Base-by-base conservation (phyloP, 495 filamentous ascomycete species). In the Evernia prunastri region DNA sequence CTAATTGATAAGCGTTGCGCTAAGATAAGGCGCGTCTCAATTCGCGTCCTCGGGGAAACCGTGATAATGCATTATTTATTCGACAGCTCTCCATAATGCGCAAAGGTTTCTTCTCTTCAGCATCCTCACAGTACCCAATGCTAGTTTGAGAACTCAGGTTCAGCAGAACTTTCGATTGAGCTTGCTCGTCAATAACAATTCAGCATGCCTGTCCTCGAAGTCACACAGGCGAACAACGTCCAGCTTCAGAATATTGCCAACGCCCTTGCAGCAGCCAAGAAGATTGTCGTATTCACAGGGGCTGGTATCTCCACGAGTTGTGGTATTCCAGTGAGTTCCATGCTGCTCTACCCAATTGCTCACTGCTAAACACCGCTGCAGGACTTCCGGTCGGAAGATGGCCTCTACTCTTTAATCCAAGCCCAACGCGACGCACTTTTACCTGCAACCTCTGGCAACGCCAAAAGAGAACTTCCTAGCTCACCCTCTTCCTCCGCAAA, bases 271-370 rank as follows among this genome's bases (percentile, higher is more conserved):
- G 83, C 85, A 64, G 79, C 87, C 5, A 79, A 79, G 60, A 88
- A 86, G 62, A 77, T 86, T 11, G 80, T 89, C 36, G 81, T 89
- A 12, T 76, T 89, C 29, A 89, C 87, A 0, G 87, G 87, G 39
- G 87, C 87, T 56, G 87, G 87, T 33, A 89, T 89, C 59, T 87
- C 84, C 67, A 89, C 86, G 53, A 89, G 87, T 70, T 88, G 84
- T 63, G 86, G 86, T 43, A 89, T 89, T 64, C 86, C 86, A 20
- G 86, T 89, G 75, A 68, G 83, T 53, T 40, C 13, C 11, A 43
- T 6, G 47, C 18, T 20, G 23, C 20, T 58, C 1, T 4, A n/a
- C 20, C 25, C n/a, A 25, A 23, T 35, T 23, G 17, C 3, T n/a
- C 57, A 15, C 49, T 45, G 58, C 36, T 68, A 61, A 72, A 47